Base-by-base conservation (phyloP, 2,329 filamentous ascomycete species). In the Myriosclerotinia curreyana region DNA sequence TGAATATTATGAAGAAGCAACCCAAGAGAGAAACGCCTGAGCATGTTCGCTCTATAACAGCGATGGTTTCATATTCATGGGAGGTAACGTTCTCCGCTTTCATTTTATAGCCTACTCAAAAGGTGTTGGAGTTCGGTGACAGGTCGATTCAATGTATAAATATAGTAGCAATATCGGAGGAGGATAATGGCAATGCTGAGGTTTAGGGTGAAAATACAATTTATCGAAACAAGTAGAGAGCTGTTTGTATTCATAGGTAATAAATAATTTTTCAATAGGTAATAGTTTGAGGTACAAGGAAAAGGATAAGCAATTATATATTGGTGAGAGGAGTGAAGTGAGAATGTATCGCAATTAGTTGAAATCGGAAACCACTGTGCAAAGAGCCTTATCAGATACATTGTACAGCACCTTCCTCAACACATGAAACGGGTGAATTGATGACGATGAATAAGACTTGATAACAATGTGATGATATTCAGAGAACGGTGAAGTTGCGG, bases 21-120 rank as follows among this genome's bases (percentile, higher is more conserved):
- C 82, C 82, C 4, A 80, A 38, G 2, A 85, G 72, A 2, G 83
- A 85, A 52, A 85, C 69, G 8, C 78, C 75, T 3, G 82, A 84
- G 66, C 80, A 80, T 44, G 78, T 25, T 49, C 60, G 38, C 42
- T 62, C 60, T 17, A 54, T 58, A 5, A 34, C 17, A n/a, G 15
- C n/a, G 12, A 62, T 62, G 6, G 42, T 36, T 34, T 46, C 14
- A 9, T 38, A 54, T 38, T 62, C 55, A 8, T 46, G 22, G 11
- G 3, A 9, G 3, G 58, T 60, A 7, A 60, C 40, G 5, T 60
- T 53, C 12, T 53, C 49, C 6, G 46, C 46, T 5, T 40, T 50
- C 58, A 60, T 60, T 15, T 53, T 60, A 12, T 17, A 42, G 3
- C 1, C 20, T 2, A 0, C 1, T 48, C 15, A 17, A 20, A 42